Base-by-base conservation (phyloP, 495 filamentous ascomycete species). In the Xylaria telfairii region DNA sequence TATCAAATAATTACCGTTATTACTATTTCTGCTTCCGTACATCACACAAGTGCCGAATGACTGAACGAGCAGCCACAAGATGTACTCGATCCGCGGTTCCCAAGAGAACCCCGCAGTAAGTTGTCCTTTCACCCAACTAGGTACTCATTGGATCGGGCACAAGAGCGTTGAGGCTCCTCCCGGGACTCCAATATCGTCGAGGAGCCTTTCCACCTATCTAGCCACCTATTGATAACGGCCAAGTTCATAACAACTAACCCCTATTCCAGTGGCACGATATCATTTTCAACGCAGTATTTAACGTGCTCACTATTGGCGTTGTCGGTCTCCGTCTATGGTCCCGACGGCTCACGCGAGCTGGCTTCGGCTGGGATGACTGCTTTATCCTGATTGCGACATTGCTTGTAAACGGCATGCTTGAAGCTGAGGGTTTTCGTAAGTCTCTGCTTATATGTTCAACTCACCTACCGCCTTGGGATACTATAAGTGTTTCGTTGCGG, bases 281-380 rank as follows among this genome's bases (percentile, higher is more conserved):
- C 5, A 30, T 68, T n/a, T 53, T 68, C 19, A 68, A 68, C 39
- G 15, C 53, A 9, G 66, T 26, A n/a, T 13, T 68, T 9, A 57
- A 46, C 19, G 8, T 28, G 2, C 49, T 51, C 0, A 51, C 21
- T 26, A 26, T 51, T 24, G 0, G 24, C 9, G 21, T 51, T 21
- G 10, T 51, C 2, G 64, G 12, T 17, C 17, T 73, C 0, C 75
- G 75, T 1, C 21, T 75, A 24, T 70, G 67, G 13, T 51, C 49
- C 0, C 44, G 73, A 60, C 42, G 28, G 5, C 30, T 73, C 37
- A 71, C 67, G 15, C 60, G 60, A 8, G 66, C 71, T 44, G 69
- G 73, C 24, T 17, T 73, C 15, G 68, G 73, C 7, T 73, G 73
- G 75, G 75, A 77, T 10, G 75, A 77, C 30, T 64, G 69, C 30